Base-by-base conservation (phyloP, 164 flowering plant species). In the Malania oleifera region DNA sequence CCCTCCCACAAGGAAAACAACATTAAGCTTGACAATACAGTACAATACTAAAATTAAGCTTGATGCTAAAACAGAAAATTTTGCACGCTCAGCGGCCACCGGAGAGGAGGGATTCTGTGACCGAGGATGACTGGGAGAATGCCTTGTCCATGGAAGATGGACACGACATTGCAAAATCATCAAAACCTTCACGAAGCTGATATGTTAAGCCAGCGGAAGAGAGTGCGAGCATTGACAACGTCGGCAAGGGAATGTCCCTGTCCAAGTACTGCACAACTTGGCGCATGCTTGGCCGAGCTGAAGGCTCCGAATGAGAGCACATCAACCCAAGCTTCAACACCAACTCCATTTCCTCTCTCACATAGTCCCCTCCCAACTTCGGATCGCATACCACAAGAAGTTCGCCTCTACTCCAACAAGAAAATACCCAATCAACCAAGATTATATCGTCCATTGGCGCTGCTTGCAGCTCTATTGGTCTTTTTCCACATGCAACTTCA, bases 401-500 rank as follows among this genome's bases (percentile, higher is more conserved):
- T 0, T 29, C 27, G 10, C 75, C 75, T 22, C 31, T 50, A 2
- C 38, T 47, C 72, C 67, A 65, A 15, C 55, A 52, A 8, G 29
- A 24, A 7, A 46, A 52, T 24, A 74, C 78, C 76, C 69, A 64
- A 23, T 74, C 76, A 9, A 72, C 69, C 47, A 77, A 52, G 12
- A 62, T 34, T 1, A 54, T 1, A 22, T 69, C 63, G 11, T 54
- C 64, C 0, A 1, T n/a, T n/a, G n/a, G 14, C 8, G n/a, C 18
- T 19, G 24, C 29, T 38, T 20, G 8, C n/a, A 52, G 29, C 17
- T 61, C 68, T 11, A 71, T 60, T 0, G 81, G 78, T 46, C 72
- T 71, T 57, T 66, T 66, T 2, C 81, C 81, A 52, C 81, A 74
- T 2, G 60, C 72, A 3, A 77, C 74, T 39, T 77, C 79, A 0